Conservation (phyloP, 495 filamentous ascomycete species). For the Peziza echinospora region DNA sequence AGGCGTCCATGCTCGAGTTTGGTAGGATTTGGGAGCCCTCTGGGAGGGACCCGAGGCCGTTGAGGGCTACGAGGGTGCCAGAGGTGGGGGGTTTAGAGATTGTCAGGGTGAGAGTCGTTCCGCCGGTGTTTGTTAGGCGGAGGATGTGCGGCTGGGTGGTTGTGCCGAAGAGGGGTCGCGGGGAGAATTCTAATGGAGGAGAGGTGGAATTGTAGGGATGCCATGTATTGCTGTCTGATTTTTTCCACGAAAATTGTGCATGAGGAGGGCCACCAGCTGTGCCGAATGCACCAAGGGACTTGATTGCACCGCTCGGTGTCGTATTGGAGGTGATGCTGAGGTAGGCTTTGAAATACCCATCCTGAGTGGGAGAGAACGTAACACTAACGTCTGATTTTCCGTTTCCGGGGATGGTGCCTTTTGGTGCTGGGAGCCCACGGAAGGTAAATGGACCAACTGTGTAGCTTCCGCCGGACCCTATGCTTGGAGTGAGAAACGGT, state of each 20-base stretch:
- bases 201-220: slow-evolving; percentile 15
- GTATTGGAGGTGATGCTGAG: slow-evolving; percentile 15
- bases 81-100: slow-evolving; percentile 25
- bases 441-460: slow-evolving; percentile 21
- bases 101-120: slow-evolving; percentile 21
- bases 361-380: slow-evolving; percentile 15
- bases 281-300: slow-evolving; percentile 19
- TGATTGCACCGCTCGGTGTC: slow-evolving; percentile 17
- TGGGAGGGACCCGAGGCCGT: slow-evolving; percentile 20
- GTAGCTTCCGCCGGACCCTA: not conserved
- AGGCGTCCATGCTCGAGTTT: slow-evolving; percentile 15
- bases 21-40: slow-evolving; percentile 22
- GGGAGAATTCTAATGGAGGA: no score
- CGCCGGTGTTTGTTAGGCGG: slow-evolving; percentile 21
- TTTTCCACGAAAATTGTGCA: slow-evolving; percentile 22
- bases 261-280: slow-evolving; percentile 16
- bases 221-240: slow-evolving; percentile 20
- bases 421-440: slow-evolving; percentile 11
- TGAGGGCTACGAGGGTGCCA: slow-evolving; percentile 22
- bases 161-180: no score
- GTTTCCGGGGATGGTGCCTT: slow-evolving; percentile 8
- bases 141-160: slow-evolving; percentile 22
- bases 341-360: slow-evolving; percentile 19
- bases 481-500: slow-evolving; percentile 2
- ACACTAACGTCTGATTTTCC: slow-evolving; percentile 9